Conservation (phyloP, 2,329 filamentous ascomycete genomes). For the Pleomassaria siparia region DNA sequence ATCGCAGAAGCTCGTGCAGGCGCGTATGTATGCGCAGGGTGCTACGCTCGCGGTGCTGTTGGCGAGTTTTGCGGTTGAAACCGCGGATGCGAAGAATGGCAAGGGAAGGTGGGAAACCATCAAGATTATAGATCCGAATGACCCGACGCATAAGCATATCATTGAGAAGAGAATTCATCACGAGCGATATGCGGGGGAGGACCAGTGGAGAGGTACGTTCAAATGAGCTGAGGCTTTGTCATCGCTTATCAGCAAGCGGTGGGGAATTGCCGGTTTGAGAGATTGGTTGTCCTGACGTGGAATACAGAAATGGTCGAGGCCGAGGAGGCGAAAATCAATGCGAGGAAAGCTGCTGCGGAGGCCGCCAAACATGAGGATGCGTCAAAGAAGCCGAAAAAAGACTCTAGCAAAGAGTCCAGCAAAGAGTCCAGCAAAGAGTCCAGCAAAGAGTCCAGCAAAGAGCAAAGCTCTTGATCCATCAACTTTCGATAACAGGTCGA, state of each 20-base stretch:
- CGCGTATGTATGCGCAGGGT: conserved; percentile 90
- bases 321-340: conserved; percentile 66
- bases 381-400: not conserved
- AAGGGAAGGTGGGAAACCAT: conserved; percentile 82
- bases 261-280: conserved; percentile 4
- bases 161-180: conserved; percentile 88
- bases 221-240: conserved; percentile 11
- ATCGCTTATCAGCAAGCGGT: conserved; percentile 8
- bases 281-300: conserved; percentile 5
- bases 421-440: no score
- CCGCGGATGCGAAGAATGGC: conserved; percentile 73
- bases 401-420: no score
- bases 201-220: conserved; percentile 84
- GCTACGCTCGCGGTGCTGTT: conserved; percentile 83
- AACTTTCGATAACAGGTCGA: no score
- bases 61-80: conserved; percentile 80
- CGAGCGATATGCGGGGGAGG: conserved; percentile 83
- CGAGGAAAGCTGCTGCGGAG: conserved; percentile 43
- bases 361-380: conserved; percentile 12
- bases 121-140: conserved; percentile 75
- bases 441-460: no score
- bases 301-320: conserved; percentile 77
- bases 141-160: conserved; percentile 78
- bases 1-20: conserved; percentile 88
- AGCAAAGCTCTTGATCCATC: no score